A percentile compares a stretch with the other conserved stretches of the same genome.
Conservation (phyloP, 1,139 yeast genomes). For the Yarrowia galli region DNA sequence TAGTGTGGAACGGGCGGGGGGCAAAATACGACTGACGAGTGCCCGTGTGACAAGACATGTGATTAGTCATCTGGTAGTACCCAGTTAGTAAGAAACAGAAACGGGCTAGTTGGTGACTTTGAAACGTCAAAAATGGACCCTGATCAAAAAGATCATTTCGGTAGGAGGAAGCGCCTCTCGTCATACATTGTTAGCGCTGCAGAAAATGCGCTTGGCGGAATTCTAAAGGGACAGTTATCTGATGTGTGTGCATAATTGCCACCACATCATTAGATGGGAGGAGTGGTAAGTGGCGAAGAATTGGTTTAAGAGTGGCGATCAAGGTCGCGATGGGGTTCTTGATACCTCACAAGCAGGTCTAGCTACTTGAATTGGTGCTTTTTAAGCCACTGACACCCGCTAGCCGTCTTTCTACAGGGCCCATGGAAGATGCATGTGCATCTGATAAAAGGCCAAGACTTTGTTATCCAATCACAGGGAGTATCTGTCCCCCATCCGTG, state of each 20-base stretch:
- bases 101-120: too few species aligned
- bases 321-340: not conserved
- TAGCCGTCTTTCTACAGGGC: not conserved
- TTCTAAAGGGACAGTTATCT: constrained; percentile 18
- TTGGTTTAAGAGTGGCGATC: not conserved
- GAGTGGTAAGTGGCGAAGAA: not conserved
- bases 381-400: not conserved
- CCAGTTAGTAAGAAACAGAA: too few species aligned
- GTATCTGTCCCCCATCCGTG: not conserved
- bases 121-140: too few species aligned
- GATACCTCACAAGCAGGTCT: not conserved
- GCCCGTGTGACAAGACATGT: not conserved
- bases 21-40: not conserved
- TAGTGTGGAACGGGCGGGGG: not conserved
- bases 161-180: not conserved
- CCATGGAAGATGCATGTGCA: constrained; percentile 16
- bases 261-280: not conserved
- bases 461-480: constrained; percentile 19
- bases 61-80: not conserved
- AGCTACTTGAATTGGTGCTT: not conserved
- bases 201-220: constrained; percentile 17
- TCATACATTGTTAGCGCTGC: not conserved
- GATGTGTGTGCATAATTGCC: constrained; percentile 34
- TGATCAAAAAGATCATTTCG: not conserved
- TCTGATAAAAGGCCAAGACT: constrained; percentile 38